Evolutionary conservation across 768 basidiomycete genomes (phyloP).

Genomic region (Saitozyma sp.): DNA sequence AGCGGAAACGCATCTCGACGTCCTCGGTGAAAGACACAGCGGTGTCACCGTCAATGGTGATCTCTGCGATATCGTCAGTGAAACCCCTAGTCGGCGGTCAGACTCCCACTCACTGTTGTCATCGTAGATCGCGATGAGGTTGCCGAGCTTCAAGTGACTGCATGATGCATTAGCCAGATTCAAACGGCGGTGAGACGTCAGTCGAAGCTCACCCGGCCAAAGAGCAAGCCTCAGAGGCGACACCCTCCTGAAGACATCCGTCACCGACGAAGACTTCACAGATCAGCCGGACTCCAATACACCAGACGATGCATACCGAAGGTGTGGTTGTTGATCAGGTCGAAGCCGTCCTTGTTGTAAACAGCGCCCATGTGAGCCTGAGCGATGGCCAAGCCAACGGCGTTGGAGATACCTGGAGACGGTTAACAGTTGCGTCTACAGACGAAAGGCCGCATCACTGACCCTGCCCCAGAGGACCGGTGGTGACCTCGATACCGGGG

Average conservation of each 20-base stretch:
- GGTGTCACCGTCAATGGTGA: conserved; percentile 94
- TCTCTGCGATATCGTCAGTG: conserved; percentile 60
- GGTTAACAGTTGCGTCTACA: neutral
- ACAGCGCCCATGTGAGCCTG: conserved; percentile 86
- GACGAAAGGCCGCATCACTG: neutral
- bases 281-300: conserved; percentile 13
- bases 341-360: conserved; percentile 81
- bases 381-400: conserved; percentile 88
- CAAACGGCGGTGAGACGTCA: neutral
- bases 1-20: conserved; percentile 78
- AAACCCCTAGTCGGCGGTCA: neutral
- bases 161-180: neutral
- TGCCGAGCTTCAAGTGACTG: conserved; percentile 82
- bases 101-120: conserved; percentile 62
- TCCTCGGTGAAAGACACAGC: conserved; percentile 91
- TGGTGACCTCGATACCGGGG: conserved; percentile 75
- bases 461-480: conserved; percentile 87
- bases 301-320: conserved; percentile 61
- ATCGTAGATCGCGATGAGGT: conserved; percentile 90
- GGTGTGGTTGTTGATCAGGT: conserved; percentile 78
- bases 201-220: conserved; percentile 64
- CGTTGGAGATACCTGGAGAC: conserved; percentile 73
- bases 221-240: conserved; percentile 86
- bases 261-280: conserved; percentile 80
- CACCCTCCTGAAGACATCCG: conserved; percentile 96